Base-by-base conservation (phyloP, 148 eudicot species). In the Suaeda aralocaspica region DNA sequence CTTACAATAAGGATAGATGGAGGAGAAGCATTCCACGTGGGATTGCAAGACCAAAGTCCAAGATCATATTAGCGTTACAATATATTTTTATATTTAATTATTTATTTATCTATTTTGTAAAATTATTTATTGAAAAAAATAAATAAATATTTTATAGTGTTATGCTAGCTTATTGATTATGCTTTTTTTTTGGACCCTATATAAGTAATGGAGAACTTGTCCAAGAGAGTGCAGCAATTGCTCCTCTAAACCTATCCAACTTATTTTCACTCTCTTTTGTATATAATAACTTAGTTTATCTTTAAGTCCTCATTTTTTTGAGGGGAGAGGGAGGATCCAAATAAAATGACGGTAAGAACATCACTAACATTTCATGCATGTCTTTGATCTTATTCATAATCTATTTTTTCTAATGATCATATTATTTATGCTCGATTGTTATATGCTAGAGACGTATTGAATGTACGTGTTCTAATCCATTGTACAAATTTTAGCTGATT, bases 1-100 rank as follows among this genome's bases (percentile, higher is more conserved):
- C 59, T 66, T n/a, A 58, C 82, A 79, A 65, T 44, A 79, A 74
- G 71, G 75, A 46, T 74, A 75, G 82, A 59, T 74, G 78, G 82
- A 59, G 75, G 82, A 75, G 74, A 70, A 51, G 34, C 71, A 61
- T 6, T 78, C 65, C 81, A 78, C 74, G 74, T 69, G 62, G 44
- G 44, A 76, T 31, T 72, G 72, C 69, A 50, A 29, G 44, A 72
- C 26, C 48, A 73, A 78, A 74, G 71, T 21, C 61, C 21, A 34
- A 55, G 70, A 53, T 28, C 21, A 59, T 4, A 72, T 50, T 0
- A 50, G 8, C 0, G 26, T 59, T 25, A 30, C 59, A 13, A 58
- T 31, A 10, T 25, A 45, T 9, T 39, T 28, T 31, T 31, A 19
- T 33, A 68, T 0, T 25, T 25, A 49, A 50, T 59, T 41, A 36